phyloP scores from a whole-genome alignment of 2,329 filamentous ascomycete species.

The Aureobasidium lini region DNA sequence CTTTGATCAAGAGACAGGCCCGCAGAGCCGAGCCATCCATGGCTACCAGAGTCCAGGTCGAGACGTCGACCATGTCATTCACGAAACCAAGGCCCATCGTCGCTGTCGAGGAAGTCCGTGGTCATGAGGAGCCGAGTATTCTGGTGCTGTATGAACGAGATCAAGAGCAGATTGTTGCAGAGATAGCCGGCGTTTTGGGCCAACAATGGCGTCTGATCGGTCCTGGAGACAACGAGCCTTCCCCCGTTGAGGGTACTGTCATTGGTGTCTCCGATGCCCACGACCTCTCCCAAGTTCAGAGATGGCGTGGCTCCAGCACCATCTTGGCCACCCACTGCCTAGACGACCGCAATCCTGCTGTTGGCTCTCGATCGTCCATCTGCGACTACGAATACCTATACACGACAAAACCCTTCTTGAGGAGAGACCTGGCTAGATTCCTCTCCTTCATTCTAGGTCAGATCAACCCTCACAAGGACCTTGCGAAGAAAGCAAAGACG shows the following conservation, averaged over 20 bases:
- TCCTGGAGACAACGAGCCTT: slow-evolving; percentile 47
- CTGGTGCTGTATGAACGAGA: slow-evolving; percentile 59
- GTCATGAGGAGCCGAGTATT: slow-evolving; percentile 32
- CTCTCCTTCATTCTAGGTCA: slow-evolving; percentile 74
- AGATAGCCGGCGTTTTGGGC: slow-evolving; percentile 72
- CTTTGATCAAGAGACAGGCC: background rate
- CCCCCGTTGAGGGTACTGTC: slow-evolving; percentile 55
- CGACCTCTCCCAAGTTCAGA: slow-evolving; percentile 50
- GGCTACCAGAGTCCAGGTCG: slow-evolving; percentile 16
- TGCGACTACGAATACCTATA: slow-evolving; percentile 88
- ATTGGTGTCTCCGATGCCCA: slow-evolving; percentile 55
- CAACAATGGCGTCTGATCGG: slow-evolving; percentile 58
- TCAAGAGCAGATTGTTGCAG: slow-evolving; percentile 65
- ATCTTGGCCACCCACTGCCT: slow-evolving; percentile 72
- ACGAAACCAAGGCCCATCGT: slow-evolving; percentile 15
- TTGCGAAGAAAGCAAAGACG: slow-evolving; percentile 70
- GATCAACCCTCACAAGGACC: slow-evolving; percentile 66
- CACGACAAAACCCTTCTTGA: slow-evolving; percentile 62
- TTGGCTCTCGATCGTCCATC: slow-evolving; percentile 52
- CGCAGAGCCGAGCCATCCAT: slow-evolving; percentile 2
- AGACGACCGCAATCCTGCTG: slow-evolving; percentile 52
- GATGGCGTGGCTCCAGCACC: slow-evolving; percentile 53
- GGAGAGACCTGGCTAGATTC: slow-evolving; percentile 70
- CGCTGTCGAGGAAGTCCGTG: slow-evolving; percentile 26
- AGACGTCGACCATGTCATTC: slow-evolving; percentile 11